Base-by-base conservation (phyloP, 208 protist species). In the Crithidia thermophila region DNA sequence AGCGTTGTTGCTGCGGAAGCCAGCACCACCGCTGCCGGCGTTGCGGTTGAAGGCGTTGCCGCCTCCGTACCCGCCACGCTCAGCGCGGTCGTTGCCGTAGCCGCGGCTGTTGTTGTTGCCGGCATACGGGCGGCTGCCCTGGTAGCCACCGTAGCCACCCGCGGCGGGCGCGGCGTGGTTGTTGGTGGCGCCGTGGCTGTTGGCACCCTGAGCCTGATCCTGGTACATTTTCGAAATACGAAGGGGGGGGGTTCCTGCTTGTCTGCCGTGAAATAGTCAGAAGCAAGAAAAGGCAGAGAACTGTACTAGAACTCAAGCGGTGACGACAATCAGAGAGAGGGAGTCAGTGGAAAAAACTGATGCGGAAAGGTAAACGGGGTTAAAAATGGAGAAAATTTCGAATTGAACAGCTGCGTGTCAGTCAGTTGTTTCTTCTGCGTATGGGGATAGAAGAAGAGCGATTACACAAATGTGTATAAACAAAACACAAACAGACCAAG, bases 31-130 rank as follows among this genome's bases (percentile, higher is more conserved):
- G 31, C 49, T 25, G 33, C 72, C 79, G 23, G 68, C 77, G 50
- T 69, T 63, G 57, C 66, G 58, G 37, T 46, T 46, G 51, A 73
- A 71, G 75, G 60, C 72, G n/a, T n/a, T n/a, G 14, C 71, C 74
- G 23, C 67, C 69, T 49, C 72, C 77, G 46, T 71, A 73, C 37
- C 72, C 72, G 50, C 55, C 69, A 55, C 73, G 75, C 21, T 72
- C 62, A n/a, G 61, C 30, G 45, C 51, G 47, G 53, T 75, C 65
- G 58, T 58, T 30, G 37, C 43, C 25, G 58, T 53, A 64, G 59
- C 46, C 62, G 56, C 70, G 70, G 50, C 14, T 31, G 67, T 57
- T 64, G 20, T 21, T 36, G 50, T 8, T 30, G 39, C 37, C 64
- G 28, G 33, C 46, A 51, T 46, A 70, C 49, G 43, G 57, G 52